Evolutionary conservation across 345 rosid species (phyloP).

Genomic region (Lumnitzera racemosa): DNA sequence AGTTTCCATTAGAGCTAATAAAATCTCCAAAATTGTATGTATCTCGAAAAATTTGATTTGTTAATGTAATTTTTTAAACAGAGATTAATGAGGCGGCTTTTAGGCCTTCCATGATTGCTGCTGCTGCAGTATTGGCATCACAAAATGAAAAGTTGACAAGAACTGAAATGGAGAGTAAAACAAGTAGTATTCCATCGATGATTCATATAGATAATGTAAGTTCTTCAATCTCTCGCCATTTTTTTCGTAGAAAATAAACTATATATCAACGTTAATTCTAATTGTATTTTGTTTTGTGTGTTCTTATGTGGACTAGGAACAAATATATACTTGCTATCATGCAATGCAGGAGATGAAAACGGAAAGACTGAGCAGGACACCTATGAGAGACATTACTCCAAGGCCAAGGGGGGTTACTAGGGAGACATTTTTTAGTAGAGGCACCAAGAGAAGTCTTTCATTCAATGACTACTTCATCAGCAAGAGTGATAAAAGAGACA

Average conservation of each 20-base stretch:
- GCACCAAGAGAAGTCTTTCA: slow-evolving; percentile 51
- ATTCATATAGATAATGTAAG: slow-evolving; percentile 49
- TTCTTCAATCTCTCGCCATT: not conserved
- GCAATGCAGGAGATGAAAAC: slow-evolving; percentile 48
- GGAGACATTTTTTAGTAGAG: slow-evolving; percentile 14
- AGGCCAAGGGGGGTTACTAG: slow-evolving; percentile 21
- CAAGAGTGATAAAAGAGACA: slow-evolving; percentile 15
- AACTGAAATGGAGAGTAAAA: slow-evolving; percentile 39
- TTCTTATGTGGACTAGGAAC: slow-evolving; percentile 36
- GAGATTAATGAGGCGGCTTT: slow-evolving; percentile 51
- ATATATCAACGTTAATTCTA: slow-evolving; percentile 10
- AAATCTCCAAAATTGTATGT: too few species aligned
- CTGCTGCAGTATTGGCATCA: slow-evolving; percentile 65
- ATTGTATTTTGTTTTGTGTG: slow-evolving; percentile 11
- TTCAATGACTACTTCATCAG: slow-evolving; percentile 21
- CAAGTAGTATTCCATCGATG: slow-evolving; percentile 40
- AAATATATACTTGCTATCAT: slow-evolving; percentile 41
- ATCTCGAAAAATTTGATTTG: not conserved
- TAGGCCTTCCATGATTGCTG: slow-evolving; percentile 70
- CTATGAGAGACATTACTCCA: slow-evolving; percentile 19
- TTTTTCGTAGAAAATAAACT: not conserved
- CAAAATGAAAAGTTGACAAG: slow-evolving; percentile 38
- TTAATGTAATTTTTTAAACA: slow-evolving; percentile 17
- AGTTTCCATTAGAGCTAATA: not conserved
- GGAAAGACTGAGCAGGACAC: slow-evolving; percentile 41